phyloP scores from a whole-genome alignment of 306 rosid species.

The Coriaria nepalensis region DNA sequence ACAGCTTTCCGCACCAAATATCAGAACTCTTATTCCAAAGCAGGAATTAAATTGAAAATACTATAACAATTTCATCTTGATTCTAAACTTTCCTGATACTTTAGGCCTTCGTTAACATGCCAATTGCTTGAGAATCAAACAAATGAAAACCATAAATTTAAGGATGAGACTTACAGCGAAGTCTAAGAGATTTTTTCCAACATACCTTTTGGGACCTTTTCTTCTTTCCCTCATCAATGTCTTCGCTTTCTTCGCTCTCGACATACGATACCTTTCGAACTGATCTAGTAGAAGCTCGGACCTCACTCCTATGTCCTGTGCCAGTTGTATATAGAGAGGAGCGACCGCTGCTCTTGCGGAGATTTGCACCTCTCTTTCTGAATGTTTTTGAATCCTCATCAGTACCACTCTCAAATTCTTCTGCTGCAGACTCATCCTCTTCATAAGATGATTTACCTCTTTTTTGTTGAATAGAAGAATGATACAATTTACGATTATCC shows the following conservation, averaged over 20 bases:
- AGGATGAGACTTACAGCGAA: no score
- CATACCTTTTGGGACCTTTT: slow-evolving; percentile 75
- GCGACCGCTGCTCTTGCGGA: slow-evolving; percentile 48
- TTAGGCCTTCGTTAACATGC: no score
- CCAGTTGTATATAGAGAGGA: slow-evolving; percentile 29
- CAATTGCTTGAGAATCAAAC: slow-evolving; percentile 2
- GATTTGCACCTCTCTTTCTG: slow-evolving; percentile 38
- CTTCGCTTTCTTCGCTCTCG: slow-evolving; percentile 98
- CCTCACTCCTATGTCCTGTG: slow-evolving; percentile 47
- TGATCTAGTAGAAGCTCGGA: slow-evolving; percentile 81
- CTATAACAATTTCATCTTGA: no score
- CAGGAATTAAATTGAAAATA: no score
- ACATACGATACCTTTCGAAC: slow-evolving; percentile 94
- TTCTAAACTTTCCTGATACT: no score
- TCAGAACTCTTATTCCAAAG: no score
- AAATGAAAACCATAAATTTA: not conserved
- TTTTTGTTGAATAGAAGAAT: slow-evolving; percentile 46
- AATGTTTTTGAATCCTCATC: slow-evolving; percentile 54
- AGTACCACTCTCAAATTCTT: slow-evolving; percentile 62
- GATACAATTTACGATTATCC: slow-evolving; percentile 40
- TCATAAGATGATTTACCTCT: slow-evolving; percentile 62
- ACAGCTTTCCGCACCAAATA: no score
- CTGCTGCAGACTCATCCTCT: slow-evolving; percentile 68
- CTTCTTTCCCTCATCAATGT: slow-evolving; percentile 81
- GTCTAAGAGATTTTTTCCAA: not conserved